phyloP scores from a whole-genome alignment of 2,329 filamentous ascomycete species.

The Pestalotiopsis sp. region DNA sequence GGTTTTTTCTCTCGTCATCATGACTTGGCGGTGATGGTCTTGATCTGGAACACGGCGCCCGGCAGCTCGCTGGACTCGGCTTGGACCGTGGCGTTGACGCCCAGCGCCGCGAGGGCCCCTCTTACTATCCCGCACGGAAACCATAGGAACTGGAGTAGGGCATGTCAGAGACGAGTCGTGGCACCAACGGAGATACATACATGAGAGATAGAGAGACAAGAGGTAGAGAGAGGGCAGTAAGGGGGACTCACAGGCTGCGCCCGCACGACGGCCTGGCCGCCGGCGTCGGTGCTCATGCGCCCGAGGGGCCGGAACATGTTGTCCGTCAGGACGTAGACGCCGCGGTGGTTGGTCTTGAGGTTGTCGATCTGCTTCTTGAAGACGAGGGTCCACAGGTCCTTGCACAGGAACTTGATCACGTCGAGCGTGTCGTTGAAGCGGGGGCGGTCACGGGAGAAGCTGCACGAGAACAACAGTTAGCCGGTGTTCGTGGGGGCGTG shows the following conservation, averaged over 20 bases:
- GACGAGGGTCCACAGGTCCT: conserved; percentile 92
- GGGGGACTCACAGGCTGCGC: conserved; percentile 88
- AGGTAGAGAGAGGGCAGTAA: too few species aligned
- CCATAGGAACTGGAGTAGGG: conserved; percentile 76
- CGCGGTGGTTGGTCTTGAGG: conserved; percentile 95
- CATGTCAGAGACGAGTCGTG: conserved; percentile 10
- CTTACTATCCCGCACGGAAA: conserved; percentile 93
- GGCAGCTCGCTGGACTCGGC: conserved; percentile 88
- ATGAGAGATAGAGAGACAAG: too few species aligned
- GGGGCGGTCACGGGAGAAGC: conserved; percentile 80
- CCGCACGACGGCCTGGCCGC: conserved; percentile 70
- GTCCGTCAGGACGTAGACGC: conserved; percentile 95
- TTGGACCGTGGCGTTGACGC: conserved; percentile 87
- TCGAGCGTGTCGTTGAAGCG: conserved; percentile 92
- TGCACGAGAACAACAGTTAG: conserved; percentile 30
- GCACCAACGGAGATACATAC: not conserved
- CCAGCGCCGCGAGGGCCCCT: conserved; percentile 88
- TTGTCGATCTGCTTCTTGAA: conserved; percentile 99
- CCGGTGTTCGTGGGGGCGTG: not conserved
- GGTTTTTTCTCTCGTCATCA: not conserved
- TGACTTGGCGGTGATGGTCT: conserved; percentile 70
- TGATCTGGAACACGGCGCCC: conserved; percentile 92
- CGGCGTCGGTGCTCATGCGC: conserved; percentile 83
- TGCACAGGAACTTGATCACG: conserved; percentile 97
- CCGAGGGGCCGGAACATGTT: conserved; percentile 86